Evolutionary conservation across 1,284 basidiomycete genomes (phyloP), one percentile per base, ranked within the genome.

Genomic region (Tylopilus orsonianus): DNA sequence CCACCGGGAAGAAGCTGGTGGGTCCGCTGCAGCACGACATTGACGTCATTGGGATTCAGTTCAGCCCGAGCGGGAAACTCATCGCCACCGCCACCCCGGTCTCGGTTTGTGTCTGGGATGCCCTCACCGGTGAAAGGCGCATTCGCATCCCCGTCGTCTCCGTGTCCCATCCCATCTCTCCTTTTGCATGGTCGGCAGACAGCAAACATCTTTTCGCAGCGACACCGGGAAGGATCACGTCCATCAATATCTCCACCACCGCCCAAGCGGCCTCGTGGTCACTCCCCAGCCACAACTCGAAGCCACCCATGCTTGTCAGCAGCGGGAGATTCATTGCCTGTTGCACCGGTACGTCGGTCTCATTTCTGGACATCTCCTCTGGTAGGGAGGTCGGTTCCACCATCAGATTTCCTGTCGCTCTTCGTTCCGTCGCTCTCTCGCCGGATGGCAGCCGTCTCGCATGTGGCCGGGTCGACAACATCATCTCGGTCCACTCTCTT

Each of bases 1-100:
- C 27, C 3, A 38, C 48, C 5, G 49, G 43, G 9, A 30, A 34
- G 20, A 36, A 14, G 32, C 16, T 52, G 5, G 22, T 40, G 6
- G 26, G 34, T 13, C 54, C 49, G 16, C 24, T 52, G 2, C 13
- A 22, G n/a, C 49, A 56, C 5, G 29, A 27, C 10, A 33, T 20
- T 16, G 30, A 32, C 14, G 46, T 54, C 2, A 30, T 33, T 23
- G 39, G 48, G 9, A 29, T 53, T 41, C 46, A 42, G 23, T 52
- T 54, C 32, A 42, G 35, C 26, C 43, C 40, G 10, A 29, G 33
- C 14, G 40, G 53, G 2, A 24, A 42, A 8, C 29, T 14, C n/a
- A 20, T 54, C 7, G 49, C 53, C 9, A 56, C 53, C 3, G 53
- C 53, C 16, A 55, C 39, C 3, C 35, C 29, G 12, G 18, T 19